A percentile compares a stretch with the other conserved stretches of the same genome.
Evolutionary conservation across 1,139 yeast genomes (phyloP).

Genomic region (Pichia sp.): DNA sequence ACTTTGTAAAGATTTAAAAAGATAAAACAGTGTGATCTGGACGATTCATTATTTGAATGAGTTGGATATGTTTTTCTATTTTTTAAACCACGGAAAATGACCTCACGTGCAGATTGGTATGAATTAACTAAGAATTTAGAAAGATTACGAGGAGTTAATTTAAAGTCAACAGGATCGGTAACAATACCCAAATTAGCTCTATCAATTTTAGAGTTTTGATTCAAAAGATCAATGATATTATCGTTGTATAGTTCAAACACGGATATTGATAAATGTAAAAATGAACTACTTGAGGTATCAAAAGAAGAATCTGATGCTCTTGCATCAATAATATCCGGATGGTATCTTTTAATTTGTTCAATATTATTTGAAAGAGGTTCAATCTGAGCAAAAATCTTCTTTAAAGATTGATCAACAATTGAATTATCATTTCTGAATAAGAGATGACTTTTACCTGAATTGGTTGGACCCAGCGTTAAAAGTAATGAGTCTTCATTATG

Average conservation of each 20-base stretch:
- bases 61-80: slow-evolving; percentile 24
- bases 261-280: slow-evolving; percentile 28
- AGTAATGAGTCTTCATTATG: slow-evolving; percentile 37
- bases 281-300: slow-evolving; percentile 4
- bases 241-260: slow-evolving; percentile 41
- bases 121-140: slow-evolving; percentile 31
- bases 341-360: slow-evolving; percentile 6
- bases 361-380: slow-evolving; percentile 7
- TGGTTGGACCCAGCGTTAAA: slow-evolving; percentile 47
- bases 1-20: slow-evolving; percentile 24
- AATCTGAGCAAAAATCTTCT: slow-evolving; percentile 18
- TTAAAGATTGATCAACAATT: slow-evolving; percentile 18
- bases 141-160: slow-evolving; percentile 33
- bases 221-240: slow-evolving; percentile 35
- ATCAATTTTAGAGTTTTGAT: slow-evolving; percentile 11
- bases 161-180: slow-evolving; percentile 32
- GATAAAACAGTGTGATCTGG: slow-evolving; percentile 30
- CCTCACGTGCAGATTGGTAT: slow-evolving; percentile 25
- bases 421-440: slow-evolving; percentile 25
- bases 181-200: slow-evolving; percentile 23
- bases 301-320: neutral
- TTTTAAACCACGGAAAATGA: slow-evolving; percentile 19
- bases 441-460: slow-evolving; percentile 40
- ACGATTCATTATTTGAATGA: slow-evolving; percentile 22
- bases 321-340: slow-evolving; percentile 9